Evolutionary conservation across 345 rosid species (phyloP).

Genomic region (Diplotaxis tenuifolia): DNA sequence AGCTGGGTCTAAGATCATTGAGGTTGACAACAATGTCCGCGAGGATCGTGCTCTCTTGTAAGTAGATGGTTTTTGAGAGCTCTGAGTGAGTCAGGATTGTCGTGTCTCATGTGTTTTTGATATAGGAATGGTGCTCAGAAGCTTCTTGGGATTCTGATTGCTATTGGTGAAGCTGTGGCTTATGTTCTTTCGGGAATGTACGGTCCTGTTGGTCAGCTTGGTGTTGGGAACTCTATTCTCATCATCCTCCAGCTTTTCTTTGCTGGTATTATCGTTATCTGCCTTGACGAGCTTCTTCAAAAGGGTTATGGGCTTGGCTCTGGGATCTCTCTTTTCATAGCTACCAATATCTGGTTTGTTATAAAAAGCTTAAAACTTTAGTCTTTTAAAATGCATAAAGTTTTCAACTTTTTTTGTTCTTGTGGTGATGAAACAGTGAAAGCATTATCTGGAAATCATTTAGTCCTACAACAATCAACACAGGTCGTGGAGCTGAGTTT

Average conservation of each 20-base stretch:
- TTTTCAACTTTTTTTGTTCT: not conserved
- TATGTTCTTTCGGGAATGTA: slow-evolving; percentile 70
- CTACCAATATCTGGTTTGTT: slow-evolving; percentile 67
- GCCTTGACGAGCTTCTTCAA: slow-evolving; percentile 66
- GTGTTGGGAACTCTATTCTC: slow-evolving; percentile 57
- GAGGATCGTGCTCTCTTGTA: slow-evolving; percentile 79
- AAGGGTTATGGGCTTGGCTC: slow-evolving; percentile 69
- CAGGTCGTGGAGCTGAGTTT: slow-evolving; percentile 72
- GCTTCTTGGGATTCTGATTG: slow-evolving; percentile 65
- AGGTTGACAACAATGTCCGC: slow-evolving; percentile 74
- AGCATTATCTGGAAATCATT: slow-evolving; percentile 75
- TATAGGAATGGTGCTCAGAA: slow-evolving; percentile 66
- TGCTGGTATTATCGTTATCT: slow-evolving; percentile 64
- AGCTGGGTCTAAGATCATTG: slow-evolving; percentile 74
- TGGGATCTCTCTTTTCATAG: slow-evolving; percentile 68
- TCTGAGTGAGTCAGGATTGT: not conserved
- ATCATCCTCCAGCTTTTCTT: slow-evolving; percentile 39
- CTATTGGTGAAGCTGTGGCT: slow-evolving; percentile 65
- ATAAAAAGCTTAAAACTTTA: not conserved
- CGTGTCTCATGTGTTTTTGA: not conserved
- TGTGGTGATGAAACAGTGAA: slow-evolving; percentile 44
- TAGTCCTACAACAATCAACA: slow-evolving; percentile 72
- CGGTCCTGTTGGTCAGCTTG: slow-evolving; percentile 59
- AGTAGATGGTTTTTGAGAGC: not conserved
- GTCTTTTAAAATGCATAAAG: not conserved